Percentiles rank a stretch among this genome's conserved stretches.
Conservation (phyloP, 1,284 basidiomycete species). For the Ceratobasidium theobromae region DNA sequence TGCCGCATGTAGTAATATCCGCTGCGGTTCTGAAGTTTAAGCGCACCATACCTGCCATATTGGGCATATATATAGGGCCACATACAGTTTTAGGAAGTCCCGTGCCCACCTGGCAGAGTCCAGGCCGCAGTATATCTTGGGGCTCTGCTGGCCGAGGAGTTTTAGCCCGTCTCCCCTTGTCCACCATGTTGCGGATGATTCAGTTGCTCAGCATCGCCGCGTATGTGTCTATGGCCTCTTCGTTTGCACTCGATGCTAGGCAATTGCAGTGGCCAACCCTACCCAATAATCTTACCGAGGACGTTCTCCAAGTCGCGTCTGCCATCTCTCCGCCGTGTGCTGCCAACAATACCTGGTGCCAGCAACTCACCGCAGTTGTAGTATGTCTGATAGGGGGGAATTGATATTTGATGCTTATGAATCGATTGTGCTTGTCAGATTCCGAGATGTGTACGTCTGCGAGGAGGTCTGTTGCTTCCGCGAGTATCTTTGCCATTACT, state of each 20-base stretch:
- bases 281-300: conserved; percentile 28
- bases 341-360: conserved; percentile 13
- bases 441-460: conserved; percentile 20
- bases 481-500: neutral
- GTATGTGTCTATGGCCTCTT: neutral
- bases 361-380: conserved; percentile 10
- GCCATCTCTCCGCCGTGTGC: conserved; percentile 32
- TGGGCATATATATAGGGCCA: neutral
- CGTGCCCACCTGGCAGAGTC: neutral
- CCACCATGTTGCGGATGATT: conserved; percentile 3
- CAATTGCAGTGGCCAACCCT: conserved; percentile 20
- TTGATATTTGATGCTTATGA: neutral
- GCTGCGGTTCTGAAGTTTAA: too few relatives aligned
- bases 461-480: conserved; percentile 1
- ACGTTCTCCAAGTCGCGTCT: conserved; percentile 23
- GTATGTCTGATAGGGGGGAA: neutral
- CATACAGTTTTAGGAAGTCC: neutral
- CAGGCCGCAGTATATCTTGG: too few relatives aligned
- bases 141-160: neutral
- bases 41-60: too few relatives aligned
- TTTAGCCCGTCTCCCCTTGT: neutral
- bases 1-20: neutral
- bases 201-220: neutral
- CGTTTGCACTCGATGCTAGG: neutral
- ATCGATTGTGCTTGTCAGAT: conserved; percentile 6